Percentiles rank a stretch among this genome's conserved stretches.
These are phyloP conservation scores for Pisolithus orientalis DNA, from an alignment of 768 basidiomycete species.

Conservation along the genomic window DNA sequence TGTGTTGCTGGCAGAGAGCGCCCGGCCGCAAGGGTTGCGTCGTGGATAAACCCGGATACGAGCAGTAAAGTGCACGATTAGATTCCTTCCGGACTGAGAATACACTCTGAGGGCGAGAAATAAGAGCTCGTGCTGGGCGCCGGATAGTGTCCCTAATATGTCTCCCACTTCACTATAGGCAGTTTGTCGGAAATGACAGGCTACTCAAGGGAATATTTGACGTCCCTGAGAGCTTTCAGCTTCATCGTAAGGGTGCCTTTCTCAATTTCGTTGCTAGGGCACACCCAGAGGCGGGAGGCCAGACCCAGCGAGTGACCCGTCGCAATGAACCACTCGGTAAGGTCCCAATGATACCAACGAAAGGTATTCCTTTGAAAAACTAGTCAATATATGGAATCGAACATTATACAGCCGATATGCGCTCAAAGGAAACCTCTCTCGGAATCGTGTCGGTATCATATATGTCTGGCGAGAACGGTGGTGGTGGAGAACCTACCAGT, in stretches of 20 bases:
- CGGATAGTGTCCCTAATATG: slow-evolving; percentile 42
- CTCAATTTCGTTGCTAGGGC: slow-evolving; percentile 83
- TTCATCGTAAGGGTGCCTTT: slow-evolving; percentile 83
- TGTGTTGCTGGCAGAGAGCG: slow-evolving; percentile 47
- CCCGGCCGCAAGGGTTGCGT: slow-evolving; percentile 76
- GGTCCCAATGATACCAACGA: slow-evolving; percentile 69
- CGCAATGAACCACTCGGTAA: slow-evolving; percentile 78
- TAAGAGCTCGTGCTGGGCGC: background rate
- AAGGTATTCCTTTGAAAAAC: slow-evolving; percentile 52
- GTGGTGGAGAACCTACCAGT: slow-evolving; percentile 81
- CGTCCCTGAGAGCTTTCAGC: slow-evolving; percentile 60
- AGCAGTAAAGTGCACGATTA: slow-evolving; percentile 59
- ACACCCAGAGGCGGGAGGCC: slow-evolving; percentile 73
- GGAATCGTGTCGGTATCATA: slow-evolving; percentile 82
- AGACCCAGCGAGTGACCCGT: slow-evolving; percentile 54
- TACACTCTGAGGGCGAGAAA: background rate
- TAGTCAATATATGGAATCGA: slow-evolving; percentile 44
- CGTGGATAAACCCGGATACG: slow-evolving; percentile 84
- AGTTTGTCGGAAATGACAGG: slow-evolving; percentile 51
- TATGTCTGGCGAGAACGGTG: slow-evolving; percentile 82
- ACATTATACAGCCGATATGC: slow-evolving; percentile 80
- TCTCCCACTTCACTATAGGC: slow-evolving; percentile 77
- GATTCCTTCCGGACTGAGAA: slow-evolving; percentile 60
- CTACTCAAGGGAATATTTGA: slow-evolving; percentile 62
- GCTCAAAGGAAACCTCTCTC: slow-evolving; percentile 74